Evolutionary conservation across 73 alveolate species (phyloP), one percentile per base, ranked within the genome.

Genomic region (Diophrys appendiculata): DNA sequence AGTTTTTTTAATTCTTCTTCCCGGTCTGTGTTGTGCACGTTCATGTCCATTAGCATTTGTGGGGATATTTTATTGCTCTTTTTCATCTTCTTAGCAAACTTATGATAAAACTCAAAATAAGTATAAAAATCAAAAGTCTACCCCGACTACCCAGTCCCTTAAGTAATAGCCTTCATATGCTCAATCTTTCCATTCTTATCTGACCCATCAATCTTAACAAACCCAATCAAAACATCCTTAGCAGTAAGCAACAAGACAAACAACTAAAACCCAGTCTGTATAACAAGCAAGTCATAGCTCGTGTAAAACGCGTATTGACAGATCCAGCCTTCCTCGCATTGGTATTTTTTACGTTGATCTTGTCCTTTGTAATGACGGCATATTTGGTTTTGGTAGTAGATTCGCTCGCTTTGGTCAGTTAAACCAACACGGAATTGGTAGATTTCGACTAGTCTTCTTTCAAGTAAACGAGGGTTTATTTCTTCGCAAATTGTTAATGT

Each of bases 291-390:
- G 79, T 81, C 89, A 52, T 13, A 54, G 31, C 1, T 1, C 25
- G 64, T 72, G 14, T 33, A 54, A 64, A 68, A 79, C 22, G 78
- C 89, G 53, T 54, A 81, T 31, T 81, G 52, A 60, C 89, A 81
- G 72, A 35, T 72, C 33, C 72, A 80, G 72, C 56, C 83, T 29
- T 81, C 73, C 35, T 81, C 83, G 34, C 89, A 81, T 33, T 33
- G 55, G 64, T 81, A 68, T 31, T 35, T n/a, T 27, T 79, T 52
- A n/a, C 31, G 5, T 29, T 77, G 43, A 54, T 29, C 33, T 73
- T 76, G 25, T 54, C 60, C 33, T 72, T 3, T 22, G 34, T 72
- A 81, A 72, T 81, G 89, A 0, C 27, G 29, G 71, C 89, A 81
- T 54, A n/a, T 81, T 33, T 69, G 0, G 76, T 72, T 68, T 3